phyloP scores from a whole-genome alignment of 352 stramenopile species.

The Globisporangium nagaii region DNA sequence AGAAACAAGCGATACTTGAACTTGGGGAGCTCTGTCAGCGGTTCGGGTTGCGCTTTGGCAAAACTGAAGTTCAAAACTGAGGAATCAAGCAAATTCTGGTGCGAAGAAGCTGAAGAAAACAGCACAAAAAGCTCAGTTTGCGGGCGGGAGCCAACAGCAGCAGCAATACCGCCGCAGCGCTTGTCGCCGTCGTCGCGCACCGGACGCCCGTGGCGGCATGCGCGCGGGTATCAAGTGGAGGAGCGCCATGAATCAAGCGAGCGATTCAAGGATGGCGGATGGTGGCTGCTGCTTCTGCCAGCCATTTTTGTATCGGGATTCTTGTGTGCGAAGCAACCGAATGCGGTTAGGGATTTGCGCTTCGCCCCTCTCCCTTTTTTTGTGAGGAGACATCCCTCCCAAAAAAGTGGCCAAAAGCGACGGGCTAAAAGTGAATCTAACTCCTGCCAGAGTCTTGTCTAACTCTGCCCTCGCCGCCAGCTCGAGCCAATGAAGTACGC shows the following conservation, averaged over 20 bases:
- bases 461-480: not conserved
- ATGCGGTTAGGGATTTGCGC: too few species aligned
- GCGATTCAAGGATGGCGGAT: too few species aligned
- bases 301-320: not conserved
- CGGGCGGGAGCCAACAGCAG: too few species aligned
- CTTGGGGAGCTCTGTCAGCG: not conserved
- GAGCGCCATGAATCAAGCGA: too few species aligned
- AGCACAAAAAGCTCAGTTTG: too few species aligned
- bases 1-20: too few species aligned
- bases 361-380: not conserved
- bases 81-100: constrained; percentile 3
- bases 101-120: constrained; percentile 4
- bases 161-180: too few species aligned
- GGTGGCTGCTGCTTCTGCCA: not conserved
- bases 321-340: not conserved
- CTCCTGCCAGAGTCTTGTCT: not conserved
- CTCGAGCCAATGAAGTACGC: not conserved
- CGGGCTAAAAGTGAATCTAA: not conserved
- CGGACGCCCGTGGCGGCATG: too few species aligned
- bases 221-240: too few species aligned
- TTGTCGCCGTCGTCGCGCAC: too few species aligned
- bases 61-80: not conserved
- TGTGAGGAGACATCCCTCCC: not conserved
- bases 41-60: not conserved
- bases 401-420: not conserved